Conservation (phyloP, 345 rosid genomes). For the Triadica sebifera region DNA sequence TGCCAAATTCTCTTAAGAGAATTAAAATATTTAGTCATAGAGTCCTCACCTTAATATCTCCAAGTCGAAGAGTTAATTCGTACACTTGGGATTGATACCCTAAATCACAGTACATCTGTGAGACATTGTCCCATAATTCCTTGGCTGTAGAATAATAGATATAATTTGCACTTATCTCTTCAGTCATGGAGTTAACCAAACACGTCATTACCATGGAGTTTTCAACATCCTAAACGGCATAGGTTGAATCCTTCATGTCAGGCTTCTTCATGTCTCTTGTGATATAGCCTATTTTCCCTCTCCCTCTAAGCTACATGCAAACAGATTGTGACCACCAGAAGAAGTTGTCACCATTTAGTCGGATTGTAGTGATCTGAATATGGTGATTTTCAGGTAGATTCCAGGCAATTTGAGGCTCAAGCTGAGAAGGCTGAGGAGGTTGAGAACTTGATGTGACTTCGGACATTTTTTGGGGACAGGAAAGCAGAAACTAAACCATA, state of each 20-base stretch:
- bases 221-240: background rate
- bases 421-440: background rate
- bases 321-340: background rate
- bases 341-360: background rate
- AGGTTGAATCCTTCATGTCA: background rate
- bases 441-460: background rate
- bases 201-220: background rate
- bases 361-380: background rate
- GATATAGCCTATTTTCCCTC: background rate
- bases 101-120: background rate
- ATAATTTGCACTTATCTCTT: background rate
- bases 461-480: no score
- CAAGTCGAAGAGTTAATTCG: background rate
- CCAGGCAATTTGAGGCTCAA: background rate
- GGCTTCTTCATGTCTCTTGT: background rate
- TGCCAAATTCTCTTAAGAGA: no score
- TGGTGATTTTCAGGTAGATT: background rate
- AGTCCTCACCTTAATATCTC: background rate
- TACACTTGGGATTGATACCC: background rate
- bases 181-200: background rate
- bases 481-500: background rate
- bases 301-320: background rate
- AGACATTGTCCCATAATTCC: background rate
- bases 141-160: background rate
- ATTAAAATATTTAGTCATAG: no score